Conservation (phyloP, 345 rosid species). For the Fremontodendron californicum region DNA sequence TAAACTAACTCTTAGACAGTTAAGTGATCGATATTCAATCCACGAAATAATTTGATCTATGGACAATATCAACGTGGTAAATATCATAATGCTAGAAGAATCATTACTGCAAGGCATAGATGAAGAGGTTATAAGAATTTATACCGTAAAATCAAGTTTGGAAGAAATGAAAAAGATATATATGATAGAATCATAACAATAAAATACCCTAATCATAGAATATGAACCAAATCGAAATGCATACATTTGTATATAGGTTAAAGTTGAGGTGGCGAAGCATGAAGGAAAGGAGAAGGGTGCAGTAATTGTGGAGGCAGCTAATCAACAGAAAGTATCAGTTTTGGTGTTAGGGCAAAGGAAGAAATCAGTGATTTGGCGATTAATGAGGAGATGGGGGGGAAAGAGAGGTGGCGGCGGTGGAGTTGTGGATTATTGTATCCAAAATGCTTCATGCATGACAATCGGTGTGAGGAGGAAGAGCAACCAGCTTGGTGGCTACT, state of each 20-base stretch:
- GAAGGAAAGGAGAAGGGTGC: slow-evolving; percentile 73
- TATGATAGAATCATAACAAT: too few relatives aligned
- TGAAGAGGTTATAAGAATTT: too few relatives aligned
- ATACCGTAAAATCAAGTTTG: too few relatives aligned
- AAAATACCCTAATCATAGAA: too few relatives aligned
- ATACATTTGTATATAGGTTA: slow-evolving; percentile 35
- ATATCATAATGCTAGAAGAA: too few relatives aligned
- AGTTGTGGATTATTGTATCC: slow-evolving; percentile 65
- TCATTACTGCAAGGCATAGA: too few relatives aligned
- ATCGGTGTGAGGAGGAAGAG: slow-evolving; percentile 79
- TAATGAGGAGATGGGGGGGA: slow-evolving; percentile 53
- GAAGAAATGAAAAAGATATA: too few relatives aligned
- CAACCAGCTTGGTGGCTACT: slow-evolving; percentile 72
- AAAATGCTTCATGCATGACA: slow-evolving; percentile 78
- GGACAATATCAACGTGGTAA: too few relatives aligned
- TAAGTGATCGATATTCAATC: too few relatives aligned
- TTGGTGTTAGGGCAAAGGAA: slow-evolving; percentile 73
- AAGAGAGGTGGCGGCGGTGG: slow-evolving; percentile 28
- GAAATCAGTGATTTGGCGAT: slow-evolving; percentile 48
- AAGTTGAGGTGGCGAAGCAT: slow-evolving; percentile 49
- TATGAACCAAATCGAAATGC: neutral
- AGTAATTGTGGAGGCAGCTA: slow-evolving; percentile 71
- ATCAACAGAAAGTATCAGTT: slow-evolving; percentile 51
- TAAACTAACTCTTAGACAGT: too few relatives aligned
- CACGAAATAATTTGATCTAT: too few relatives aligned